Base-by-base conservation (phyloP, 2,329 filamentous ascomycete species). In the Immersiporthe knoxdaviesiana region DNA sequence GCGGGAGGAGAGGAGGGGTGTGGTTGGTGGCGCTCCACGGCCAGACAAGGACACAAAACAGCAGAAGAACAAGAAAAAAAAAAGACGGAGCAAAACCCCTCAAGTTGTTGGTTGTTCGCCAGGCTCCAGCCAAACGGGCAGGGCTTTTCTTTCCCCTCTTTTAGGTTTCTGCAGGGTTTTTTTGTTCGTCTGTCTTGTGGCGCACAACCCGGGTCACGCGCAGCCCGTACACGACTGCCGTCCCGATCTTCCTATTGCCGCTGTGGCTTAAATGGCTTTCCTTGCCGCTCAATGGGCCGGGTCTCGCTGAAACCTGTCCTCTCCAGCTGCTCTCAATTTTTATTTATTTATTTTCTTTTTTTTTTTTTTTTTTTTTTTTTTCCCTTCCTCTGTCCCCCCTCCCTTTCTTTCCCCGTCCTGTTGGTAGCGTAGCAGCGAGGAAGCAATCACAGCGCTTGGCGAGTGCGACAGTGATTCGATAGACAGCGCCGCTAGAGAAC, bases 401-500 rank as follows among this genome's bases (percentile, higher is more conserved):
- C n/a, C n/a, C n/a, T n/a, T n/a, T n/a, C n/a, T n/a, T n/a, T n/a
- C n/a, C n/a, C n/a, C n/a, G n/a, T n/a, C n/a, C n/a, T n/a, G n/a
- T n/a, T n/a, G 41, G 64, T 59, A 67, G 68, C 65, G 68, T 64
- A 44, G 68, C 65, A 67, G 63, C 35, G 41, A 60, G 59, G n/a
- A 63, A 63, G 60, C 59, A 61, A 44, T 41, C 59, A 61, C 24
- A n/a, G n/a, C 37, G 21, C 35, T 27, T 61, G 56, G 56, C 56
- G 67, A 64, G 50, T 63, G 65, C 61, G 65, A 67, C 68, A 47
- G 61, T 67, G 62, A 67, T 67, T 67, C 68, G 60, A 69, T 69
- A 67, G 65, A 65, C 62, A 39, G 41, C 39, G 59, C 60, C 68
- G 68, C 68, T 69, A 69, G 66, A 64, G 65, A 63, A 69, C 65